Percentiles rank a stretch among this genome's conserved stretches.
These are phyloP conservation scores for Tulasnella sp. DNA, from an alignment of 768 basidiomycete genomes.

Conservation along the genomic window DNA sequence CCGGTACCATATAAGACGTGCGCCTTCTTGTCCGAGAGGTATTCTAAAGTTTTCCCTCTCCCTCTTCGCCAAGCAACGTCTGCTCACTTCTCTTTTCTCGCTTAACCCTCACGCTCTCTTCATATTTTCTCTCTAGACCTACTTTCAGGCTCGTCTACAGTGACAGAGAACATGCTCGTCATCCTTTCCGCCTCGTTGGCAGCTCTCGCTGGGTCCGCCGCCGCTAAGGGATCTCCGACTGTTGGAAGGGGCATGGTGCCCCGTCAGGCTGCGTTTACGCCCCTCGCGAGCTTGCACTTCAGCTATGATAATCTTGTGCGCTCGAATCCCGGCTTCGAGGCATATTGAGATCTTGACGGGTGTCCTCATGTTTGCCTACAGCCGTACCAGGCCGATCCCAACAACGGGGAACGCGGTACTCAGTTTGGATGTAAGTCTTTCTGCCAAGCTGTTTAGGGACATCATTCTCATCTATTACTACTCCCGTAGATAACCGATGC, in stretches of 20 bases:
- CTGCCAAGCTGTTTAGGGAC: neutral
- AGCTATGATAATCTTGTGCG: too few relatives aligned
- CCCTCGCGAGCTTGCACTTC: conserved; percentile 11
- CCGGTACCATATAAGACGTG: neutral
- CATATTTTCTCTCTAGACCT: neutral
- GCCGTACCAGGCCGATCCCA: conserved; percentile 25
- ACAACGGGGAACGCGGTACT: conserved; percentile 36
- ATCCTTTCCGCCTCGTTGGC: neutral
- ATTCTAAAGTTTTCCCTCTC: neutral
- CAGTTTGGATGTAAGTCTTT: conserved; percentile 39
- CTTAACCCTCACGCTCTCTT: neutral
- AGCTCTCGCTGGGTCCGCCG: neutral
- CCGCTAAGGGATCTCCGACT: neutral
- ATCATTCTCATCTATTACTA: neutral
- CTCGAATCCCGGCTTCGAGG: neutral
- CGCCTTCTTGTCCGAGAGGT: neutral
- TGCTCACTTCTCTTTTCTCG: neutral
- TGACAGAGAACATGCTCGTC: neutral
- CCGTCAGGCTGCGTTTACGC: neutral
- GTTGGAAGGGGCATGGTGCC: neutral
- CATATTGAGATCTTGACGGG: neutral
- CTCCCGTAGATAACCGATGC: conserved; percentile 42
- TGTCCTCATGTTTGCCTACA: neutral
- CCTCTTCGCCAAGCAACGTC: neutral
- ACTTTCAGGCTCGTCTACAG: too few relatives aligned